A percentile compares a stretch with the other conserved stretches of the same genome.
phyloP scores from a whole-genome alignment of 208 protist genomes.

The Wallacemonas sp. region DNA sequence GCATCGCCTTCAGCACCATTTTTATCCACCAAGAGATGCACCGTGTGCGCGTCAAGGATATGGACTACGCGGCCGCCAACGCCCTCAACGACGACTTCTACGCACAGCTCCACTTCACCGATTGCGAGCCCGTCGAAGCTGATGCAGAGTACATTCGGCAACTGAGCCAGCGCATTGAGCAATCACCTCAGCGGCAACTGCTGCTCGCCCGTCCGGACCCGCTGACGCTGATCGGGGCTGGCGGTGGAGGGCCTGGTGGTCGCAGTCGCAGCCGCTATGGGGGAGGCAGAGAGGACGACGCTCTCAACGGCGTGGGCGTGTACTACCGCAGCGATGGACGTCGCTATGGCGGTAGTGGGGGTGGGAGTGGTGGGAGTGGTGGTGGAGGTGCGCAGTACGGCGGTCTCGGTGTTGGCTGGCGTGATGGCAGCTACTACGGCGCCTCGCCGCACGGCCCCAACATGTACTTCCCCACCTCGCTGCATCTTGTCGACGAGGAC shows the following conservation, averaged over 20 bases:
- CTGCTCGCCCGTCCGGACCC: constrained; percentile 45
- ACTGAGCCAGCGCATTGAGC: constrained; percentile 61
- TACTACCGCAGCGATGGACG: constrained; percentile 68
- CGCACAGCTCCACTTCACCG: constrained; percentile 61
- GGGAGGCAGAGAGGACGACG: constrained; percentile 20
- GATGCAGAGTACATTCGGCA: constrained; percentile 58
- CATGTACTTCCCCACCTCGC: constrained; percentile 43
- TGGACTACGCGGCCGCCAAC: constrained; percentile 69
- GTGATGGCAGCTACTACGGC: constrained; percentile 13
- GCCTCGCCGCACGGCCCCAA: constrained; percentile 24
- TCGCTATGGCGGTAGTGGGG: neutral
- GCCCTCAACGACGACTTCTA: constrained; percentile 65
- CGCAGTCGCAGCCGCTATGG: constrained; percentile 25
- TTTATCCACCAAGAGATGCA: constrained; percentile 66
- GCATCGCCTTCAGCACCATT: constrained; percentile 80
- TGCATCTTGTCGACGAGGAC: constrained; percentile 55
- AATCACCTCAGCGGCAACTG: constrained; percentile 60
- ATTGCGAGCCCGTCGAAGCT: constrained; percentile 23
- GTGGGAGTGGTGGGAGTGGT: neutral
- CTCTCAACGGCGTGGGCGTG: constrained; percentile 33
- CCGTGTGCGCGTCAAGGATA: constrained; percentile 58
- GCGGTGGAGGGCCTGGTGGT: neutral
- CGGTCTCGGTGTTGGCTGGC: constrained; percentile 6
- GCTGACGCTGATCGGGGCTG: constrained; percentile 23
- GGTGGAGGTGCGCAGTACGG: neutral